Conservation (phyloP, 1,139 yeast species). For the Kodamaea plutei region DNA sequence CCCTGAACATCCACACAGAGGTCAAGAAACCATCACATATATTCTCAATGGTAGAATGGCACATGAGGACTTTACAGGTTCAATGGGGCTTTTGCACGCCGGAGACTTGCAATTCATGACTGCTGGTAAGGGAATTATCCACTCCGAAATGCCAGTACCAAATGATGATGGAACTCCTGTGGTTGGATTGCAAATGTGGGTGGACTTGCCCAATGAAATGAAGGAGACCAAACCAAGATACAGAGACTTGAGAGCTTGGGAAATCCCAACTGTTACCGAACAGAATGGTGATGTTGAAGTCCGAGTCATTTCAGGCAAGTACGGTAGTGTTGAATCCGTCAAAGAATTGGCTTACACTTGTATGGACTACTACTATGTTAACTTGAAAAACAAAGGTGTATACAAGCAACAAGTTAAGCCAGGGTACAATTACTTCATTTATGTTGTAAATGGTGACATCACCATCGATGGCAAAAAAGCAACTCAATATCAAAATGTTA, state of each 20-base stretch:
- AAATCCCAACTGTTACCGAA: conserved; percentile 59
- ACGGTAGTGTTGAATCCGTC: conserved; percentile 72
- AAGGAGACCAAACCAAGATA: conserved; percentile 74
- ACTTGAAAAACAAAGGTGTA: conserved; percentile 63
- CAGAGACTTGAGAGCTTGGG: conserved; percentile 68
- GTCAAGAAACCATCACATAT: conserved; percentile 83
- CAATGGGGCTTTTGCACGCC: conserved; percentile 68
- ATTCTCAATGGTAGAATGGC: conserved; percentile 72
- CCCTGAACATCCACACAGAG: conserved; percentile 91
- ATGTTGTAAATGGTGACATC: conserved; percentile 58
- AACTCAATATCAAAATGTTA: conserved; percentile 50
- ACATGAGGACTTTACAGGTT: conserved; percentile 89
- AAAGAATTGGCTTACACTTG: conserved; percentile 84
- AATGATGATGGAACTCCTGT: conserved; percentile 53
- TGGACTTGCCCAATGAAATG: conserved; percentile 70
- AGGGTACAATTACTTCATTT: conserved; percentile 69
- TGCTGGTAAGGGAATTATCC: conserved; percentile 86
- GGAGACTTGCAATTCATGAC: conserved; percentile 96
- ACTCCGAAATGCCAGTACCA: conserved; percentile 79
- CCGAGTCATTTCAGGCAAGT: conserved; percentile 72
- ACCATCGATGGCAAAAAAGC: conserved; percentile 40
- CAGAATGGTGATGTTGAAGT: conserved; percentile 67
- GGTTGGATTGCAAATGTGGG: conserved; percentile 86
- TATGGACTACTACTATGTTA: conserved; percentile 66
- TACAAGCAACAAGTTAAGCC: conserved; percentile 59